These are phyloP conservation scores for Melocanna baccifera DNA, from an alignment of 176 grass and related monocot species.

Conservation along the genomic window DNA sequence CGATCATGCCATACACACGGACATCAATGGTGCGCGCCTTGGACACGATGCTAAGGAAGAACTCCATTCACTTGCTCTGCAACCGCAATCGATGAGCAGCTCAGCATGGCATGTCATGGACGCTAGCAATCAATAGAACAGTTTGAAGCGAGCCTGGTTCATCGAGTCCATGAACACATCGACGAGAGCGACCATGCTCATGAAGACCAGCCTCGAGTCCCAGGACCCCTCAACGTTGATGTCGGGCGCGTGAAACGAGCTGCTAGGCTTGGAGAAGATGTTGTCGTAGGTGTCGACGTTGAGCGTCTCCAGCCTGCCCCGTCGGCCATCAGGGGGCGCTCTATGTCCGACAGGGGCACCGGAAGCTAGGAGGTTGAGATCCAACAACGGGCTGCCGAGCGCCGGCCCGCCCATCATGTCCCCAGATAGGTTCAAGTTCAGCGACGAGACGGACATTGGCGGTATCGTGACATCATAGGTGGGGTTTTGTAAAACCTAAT, in stretches of 20 bases:
- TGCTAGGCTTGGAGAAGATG: conserved; percentile 64
- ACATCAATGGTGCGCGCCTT: conserved; percentile 64
- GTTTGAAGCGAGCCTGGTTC: neutral
- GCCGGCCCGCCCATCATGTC: conserved; percentile 20
- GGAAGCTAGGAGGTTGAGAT: conserved; percentile 75
- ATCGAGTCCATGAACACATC: conserved; percentile 93
- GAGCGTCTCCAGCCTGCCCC: conserved; percentile 50
- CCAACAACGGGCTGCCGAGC: conserved; percentile 44
- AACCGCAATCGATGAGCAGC: neutral
- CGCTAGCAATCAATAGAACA: neutral
- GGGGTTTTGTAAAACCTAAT: too few species aligned
- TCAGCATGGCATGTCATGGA: neutral
- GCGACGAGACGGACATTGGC: conserved; percentile 47
- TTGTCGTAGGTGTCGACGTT: conserved; percentile 56
- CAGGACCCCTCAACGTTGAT: conserved; percentile 61
- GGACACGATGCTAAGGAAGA: conserved; percentile 78
- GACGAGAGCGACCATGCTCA: conserved; percentile 55
- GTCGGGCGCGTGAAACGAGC: conserved; percentile 46
- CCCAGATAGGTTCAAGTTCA: conserved; percentile 72
- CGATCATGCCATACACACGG: conserved; percentile 53
- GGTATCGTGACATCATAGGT: conserved; percentile 18
- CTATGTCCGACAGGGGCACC: conserved; percentile 49
- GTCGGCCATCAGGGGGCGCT: conserved; percentile 66
- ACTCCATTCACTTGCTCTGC: conserved; percentile 83
- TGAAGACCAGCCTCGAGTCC: conserved; percentile 59